Base-by-base conservation (phyloP, 2,329 filamentous ascomycete species). In the Exophiala sp. region DNA sequence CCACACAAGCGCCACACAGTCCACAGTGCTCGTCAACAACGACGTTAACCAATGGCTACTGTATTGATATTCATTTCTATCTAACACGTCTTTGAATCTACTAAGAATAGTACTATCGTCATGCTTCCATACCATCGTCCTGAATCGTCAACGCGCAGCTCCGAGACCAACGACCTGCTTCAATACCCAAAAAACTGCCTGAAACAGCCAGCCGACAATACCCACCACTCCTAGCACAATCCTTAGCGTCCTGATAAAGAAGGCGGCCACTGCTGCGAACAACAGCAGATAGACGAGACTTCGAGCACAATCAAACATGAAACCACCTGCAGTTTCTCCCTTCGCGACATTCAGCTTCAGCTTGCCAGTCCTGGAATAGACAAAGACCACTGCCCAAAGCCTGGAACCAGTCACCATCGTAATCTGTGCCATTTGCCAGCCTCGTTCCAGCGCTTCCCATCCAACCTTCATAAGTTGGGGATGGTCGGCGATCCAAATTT, bases 321-420 rank as follows among this genome's bases (percentile, higher is more conserved):
- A 59, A 3, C 56, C 60, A 9, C 47, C 39, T 3, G 50, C 49
- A 18, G 52, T 58, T 14, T 54, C 54, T 3, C 55, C 52, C 14
- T 58, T 55, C 12, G 24, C 42, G 4, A 44, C 18, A 8, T 51
- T 53, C 5, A 62, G 29, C 36, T 52, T 60, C 38, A 62, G 32
- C 42, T 55, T 60, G 11, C 62, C 62, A 3, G 60, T 63, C 16
- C 61, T 60, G 12, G 54, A 59, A 51, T 63, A 63, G 10, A 58
- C 57, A 46, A 57, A 60, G 8, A 59, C 32, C 11, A 62, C 39
- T 12, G 45, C 46, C 55, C 55, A 64, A 9, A 59, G 41, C 18
- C 38, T 48, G 44, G 44, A 54, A 10, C 35, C 50, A n/a, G 62
- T 64, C 32, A 32, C 47, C 11, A 36, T 36, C 34, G 60, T 57